phyloP scores from a whole-genome alignment of 2,329 filamentous ascomycete species.

The Calonectria honghensis region DNA sequence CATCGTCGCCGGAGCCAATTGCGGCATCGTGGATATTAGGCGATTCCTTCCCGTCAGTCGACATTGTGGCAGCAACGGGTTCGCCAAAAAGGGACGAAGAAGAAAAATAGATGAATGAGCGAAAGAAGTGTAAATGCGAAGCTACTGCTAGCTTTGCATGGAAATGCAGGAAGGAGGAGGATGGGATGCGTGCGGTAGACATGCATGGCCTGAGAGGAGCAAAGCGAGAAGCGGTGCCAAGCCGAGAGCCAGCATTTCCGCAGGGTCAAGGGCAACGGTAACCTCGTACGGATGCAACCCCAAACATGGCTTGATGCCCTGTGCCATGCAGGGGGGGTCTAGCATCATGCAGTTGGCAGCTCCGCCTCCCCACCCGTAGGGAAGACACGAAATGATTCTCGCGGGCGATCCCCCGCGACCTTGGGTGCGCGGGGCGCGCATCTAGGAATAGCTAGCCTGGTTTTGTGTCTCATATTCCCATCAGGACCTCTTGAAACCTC shows the following conservation, averaged over 20 bases:
- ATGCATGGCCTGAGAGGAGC: conserved; percentile 29
- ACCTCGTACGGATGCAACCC: conserved; percentile 16
- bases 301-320: conserved; percentile 25
- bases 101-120: conserved; percentile 18
- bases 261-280: conserved; percentile 22
- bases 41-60: conserved; percentile 41
- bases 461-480: background rate
- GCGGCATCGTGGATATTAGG: conserved; percentile 24
- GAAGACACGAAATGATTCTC: background rate
- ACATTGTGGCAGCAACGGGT: conserved; percentile 37
- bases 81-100: conserved; percentile 9
- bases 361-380: conserved; percentile 5
- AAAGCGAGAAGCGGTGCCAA: conserved; percentile 20
- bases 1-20: conserved; percentile 31
- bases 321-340: conserved; percentile 25
- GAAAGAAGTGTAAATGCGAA: conserved; percentile 24
- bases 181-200: conserved; percentile 16
- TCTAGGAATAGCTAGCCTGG: background rate
- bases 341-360: conserved; percentile 8
- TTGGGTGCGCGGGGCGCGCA: background rate
- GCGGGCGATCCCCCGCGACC: conserved; percentile 6
- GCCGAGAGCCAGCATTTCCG: conserved; percentile 14
- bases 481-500: background rate
- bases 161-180: conserved; percentile 40
- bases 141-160: conserved; percentile 31